Evolutionary conservation across 495 filamentous ascomycete species (phyloP).

Genomic region (Neurospora sp.): DNA sequence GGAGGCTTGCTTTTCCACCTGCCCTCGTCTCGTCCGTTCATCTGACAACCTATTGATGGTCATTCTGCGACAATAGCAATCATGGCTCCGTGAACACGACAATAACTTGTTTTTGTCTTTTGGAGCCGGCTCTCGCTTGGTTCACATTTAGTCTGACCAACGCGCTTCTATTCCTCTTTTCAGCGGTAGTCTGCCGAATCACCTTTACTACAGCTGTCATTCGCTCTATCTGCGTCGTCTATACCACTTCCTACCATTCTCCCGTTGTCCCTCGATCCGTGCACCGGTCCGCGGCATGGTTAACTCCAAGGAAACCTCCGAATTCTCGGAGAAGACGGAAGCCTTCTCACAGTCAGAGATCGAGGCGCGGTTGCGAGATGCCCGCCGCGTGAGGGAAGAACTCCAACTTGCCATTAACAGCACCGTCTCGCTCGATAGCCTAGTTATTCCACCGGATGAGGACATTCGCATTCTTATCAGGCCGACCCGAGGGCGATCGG

Average conservation of each 20-base stretch:
- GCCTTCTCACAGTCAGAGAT: conserved; percentile 41
- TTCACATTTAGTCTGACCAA: neutral
- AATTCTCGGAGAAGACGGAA: conserved; percentile 39
- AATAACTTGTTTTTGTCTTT: neutral
- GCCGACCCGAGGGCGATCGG: conserved; percentile 35
- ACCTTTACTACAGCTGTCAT: conserved; percentile 2
- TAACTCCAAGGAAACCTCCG: conserved; percentile 24
- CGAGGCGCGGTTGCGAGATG: conserved; percentile 18
- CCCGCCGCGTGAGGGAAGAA: conserved; percentile 27
- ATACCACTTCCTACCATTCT: neutral
- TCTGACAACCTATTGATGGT: conserved; percentile 26
- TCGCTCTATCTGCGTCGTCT: conserved; percentile 4
- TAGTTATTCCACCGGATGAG: conserved; percentile 30
- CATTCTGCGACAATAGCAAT: conserved; percentile 16
- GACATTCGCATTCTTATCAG: conserved; percentile 40
- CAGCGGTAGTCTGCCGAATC: neutral
- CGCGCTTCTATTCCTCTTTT: conserved; percentile 2
- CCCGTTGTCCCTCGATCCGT: neutral
- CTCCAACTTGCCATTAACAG: conserved; percentile 19
- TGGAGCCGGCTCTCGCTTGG: conserved; percentile 2
- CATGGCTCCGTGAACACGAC: neutral
- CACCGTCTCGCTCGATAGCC: conserved; percentile 33
- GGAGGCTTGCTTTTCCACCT: conserved; percentile 12
- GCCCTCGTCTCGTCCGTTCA: conserved; percentile 16
- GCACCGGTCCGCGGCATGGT: conserved; percentile 21